These are phyloP conservation scores for Strombidium stylifer DNA, from an alignment of 73 alveolate species.

Conservation along the genomic window DNA sequence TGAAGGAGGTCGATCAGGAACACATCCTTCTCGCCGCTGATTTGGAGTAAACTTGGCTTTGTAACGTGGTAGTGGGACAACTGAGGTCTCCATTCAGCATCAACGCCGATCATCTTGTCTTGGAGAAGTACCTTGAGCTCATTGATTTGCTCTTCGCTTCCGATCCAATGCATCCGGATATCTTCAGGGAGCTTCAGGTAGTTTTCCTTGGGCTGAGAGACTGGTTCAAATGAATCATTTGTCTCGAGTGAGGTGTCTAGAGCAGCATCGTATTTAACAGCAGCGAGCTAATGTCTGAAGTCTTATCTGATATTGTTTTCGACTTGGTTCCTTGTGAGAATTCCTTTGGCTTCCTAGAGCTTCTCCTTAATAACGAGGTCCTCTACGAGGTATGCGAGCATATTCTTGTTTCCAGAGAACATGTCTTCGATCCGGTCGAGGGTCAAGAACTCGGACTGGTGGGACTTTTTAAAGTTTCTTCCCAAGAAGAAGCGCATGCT, in stretches of 20 bases:
- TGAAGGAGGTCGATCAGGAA: neutral
- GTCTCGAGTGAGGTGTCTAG: conserved; percentile 29
- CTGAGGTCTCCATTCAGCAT: neutral
- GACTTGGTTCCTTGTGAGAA: conserved; percentile 15
- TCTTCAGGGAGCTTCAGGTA: conserved; percentile 17
- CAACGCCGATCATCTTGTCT: neutral
- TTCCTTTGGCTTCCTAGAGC: conserved; percentile 40
- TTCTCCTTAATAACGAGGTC: conserved; percentile 38
- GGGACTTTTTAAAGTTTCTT: conserved; percentile 1
- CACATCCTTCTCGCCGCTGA: neutral
- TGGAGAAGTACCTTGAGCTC: conserved; percentile 2
- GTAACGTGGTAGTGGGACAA: neutral
- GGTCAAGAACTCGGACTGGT: conserved; percentile 6
- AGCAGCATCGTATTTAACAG: conserved; percentile 1
- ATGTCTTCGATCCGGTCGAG: conserved; percentile 51
- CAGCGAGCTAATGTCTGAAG: neutral
- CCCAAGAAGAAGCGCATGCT: conserved; percentile 41
- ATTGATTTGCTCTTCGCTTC: conserved; percentile 33
- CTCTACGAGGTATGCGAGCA: conserved; percentile 42
- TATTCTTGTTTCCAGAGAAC: conserved; percentile 25
- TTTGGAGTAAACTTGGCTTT: neutral
- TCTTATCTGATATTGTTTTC: conserved; percentile 19
- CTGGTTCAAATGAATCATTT: conserved; percentile 30
- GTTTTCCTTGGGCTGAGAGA: conserved; percentile 27
- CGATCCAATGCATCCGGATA: conserved; percentile 14